Percentiles rank a stretch among this genome's conserved stretches.
These are phyloP conservation scores for Ceratocystis huliohia DNA, from an alignment of 2,329 filamentous ascomycete species.

Conservation along the genomic window DNA sequence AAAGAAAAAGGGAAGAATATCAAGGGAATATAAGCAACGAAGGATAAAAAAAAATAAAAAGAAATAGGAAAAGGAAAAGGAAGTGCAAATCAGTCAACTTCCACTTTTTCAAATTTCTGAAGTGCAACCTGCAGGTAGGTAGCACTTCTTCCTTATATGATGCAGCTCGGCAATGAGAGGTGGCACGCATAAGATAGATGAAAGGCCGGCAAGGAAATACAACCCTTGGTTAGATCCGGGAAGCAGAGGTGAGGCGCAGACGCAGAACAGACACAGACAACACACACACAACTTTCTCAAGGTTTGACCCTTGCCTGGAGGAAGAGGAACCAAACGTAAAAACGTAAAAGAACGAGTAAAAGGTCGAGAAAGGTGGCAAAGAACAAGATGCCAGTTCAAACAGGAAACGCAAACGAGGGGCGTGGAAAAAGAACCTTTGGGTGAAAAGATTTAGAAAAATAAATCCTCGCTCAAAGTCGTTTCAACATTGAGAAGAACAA, in stretches of 20 bases:
- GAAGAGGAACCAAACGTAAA: background rate
- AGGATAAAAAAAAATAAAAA: background rate
- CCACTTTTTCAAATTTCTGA: background rate
- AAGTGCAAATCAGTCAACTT: constrained; percentile 4
- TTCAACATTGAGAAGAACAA: constrained; percentile 1
- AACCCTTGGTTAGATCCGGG: constrained; percentile 1
- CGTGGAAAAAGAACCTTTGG: background rate
- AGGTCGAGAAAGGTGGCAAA: constrained; percentile 6
- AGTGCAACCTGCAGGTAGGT: constrained; percentile 1
- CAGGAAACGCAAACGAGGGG: constrained; percentile 1
- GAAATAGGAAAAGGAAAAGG: background rate
- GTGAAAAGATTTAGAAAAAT: background rate
- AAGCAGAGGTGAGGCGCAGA: constrained; percentile 3
- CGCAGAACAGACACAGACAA: background rate
- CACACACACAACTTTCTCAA: background rate
- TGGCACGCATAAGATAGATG: constrained; percentile 8
- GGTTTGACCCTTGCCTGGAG: constrained; percentile 12
- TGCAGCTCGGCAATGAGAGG: constrained; percentile 7
- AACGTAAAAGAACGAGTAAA: constrained; percentile 4
- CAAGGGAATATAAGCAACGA: background rate
- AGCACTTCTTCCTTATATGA: constrained; percentile 1
- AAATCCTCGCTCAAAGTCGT: background rate
- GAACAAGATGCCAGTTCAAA: background rate
- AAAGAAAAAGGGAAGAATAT: too few species aligned
- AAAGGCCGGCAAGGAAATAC: background rate